A percentile compares a stretch with the other conserved stretches of the same genome.
Conservation (phyloP, 2,329 filamentous ascomycete genomes). For the Coniochaeta sp. region DNA sequence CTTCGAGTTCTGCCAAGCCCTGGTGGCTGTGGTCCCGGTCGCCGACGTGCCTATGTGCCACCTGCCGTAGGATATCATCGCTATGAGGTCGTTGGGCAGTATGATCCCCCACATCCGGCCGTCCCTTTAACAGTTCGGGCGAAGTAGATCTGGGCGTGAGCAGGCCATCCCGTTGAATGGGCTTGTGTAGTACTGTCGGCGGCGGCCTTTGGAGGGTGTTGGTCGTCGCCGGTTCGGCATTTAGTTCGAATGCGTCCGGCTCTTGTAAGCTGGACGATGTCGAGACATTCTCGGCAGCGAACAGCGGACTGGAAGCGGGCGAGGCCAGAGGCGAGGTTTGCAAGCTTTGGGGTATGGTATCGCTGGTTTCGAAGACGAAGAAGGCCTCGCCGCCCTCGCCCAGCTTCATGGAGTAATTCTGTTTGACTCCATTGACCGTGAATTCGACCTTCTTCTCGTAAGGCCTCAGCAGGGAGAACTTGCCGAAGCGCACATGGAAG, state of each 20-base stretch:
- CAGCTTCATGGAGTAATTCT: constrained; percentile 96
- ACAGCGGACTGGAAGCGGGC: constrained; percentile 76
- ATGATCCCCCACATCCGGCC: constrained; percentile 46
- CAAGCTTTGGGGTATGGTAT: constrained; percentile 83
- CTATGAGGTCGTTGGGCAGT: constrained; percentile 40
- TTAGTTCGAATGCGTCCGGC: constrained; percentile 63
- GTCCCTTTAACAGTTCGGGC: constrained; percentile 39
- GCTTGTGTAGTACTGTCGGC: constrained; percentile 31
- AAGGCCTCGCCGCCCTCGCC: constrained; percentile 97
- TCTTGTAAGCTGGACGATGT: constrained; percentile 48
- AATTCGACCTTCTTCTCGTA: constrained; percentile 99
- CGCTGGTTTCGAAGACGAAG: constrained; percentile 94
- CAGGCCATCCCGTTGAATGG: constrained; percentile 28
- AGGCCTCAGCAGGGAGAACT: constrained; percentile 90
- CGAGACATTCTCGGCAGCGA: constrained; percentile 38
- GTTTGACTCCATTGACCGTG: constrained; percentile 83
- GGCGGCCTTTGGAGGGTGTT: constrained; percentile 35
- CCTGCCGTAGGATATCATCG: constrained; percentile 45
- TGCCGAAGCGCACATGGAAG: constrained; percentile 97
- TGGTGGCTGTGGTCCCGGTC: constrained; percentile 24
- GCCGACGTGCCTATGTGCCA: constrained; percentile 29
- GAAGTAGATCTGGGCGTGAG: constrained; percentile 48
- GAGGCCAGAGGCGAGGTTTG: constrained; percentile 94
- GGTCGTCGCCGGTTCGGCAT: constrained; percentile 34
- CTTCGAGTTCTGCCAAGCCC: constrained; percentile 28